Evolutionary conservation across 176 grass and related monocot species (phyloP).

Genomic region (Oryza glumipatula): DNA sequence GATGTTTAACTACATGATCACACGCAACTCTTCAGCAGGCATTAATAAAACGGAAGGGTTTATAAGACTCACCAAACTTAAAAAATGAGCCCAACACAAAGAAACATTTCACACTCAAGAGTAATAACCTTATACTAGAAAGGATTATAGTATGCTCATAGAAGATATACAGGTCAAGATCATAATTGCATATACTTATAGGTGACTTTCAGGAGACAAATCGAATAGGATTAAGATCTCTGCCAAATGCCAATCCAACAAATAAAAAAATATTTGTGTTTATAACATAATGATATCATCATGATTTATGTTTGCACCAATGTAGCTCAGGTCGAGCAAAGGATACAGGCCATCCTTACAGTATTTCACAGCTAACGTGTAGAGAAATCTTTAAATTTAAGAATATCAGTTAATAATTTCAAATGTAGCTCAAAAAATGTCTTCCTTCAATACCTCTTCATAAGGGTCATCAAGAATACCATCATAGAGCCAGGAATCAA

Average conservation of each 20-base stretch:
- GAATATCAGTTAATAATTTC: slow-evolving; percentile 1
- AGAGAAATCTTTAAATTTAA: background rate
- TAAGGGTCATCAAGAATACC: slow-evolving; percentile 97
- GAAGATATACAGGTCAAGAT: background rate
- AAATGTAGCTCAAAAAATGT: background rate
- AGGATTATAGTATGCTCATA: slow-evolving; percentile 31
- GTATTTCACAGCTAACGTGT: slow-evolving; percentile 22
- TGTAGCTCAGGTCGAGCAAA: slow-evolving; percentile 3
- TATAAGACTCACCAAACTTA: background rate
- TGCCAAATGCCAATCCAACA: background rate
- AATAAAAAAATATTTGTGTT: background rate
- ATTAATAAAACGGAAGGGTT: slow-evolving; percentile 9
- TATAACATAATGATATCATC: slow-evolving; percentile 14
- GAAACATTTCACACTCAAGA: slow-evolving; percentile 10
- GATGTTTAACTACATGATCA: slow-evolving; percentile 11
- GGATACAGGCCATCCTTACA: background rate
- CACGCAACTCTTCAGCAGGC: background rate
- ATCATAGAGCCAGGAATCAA: slow-evolving; percentile 98
- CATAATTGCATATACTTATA: background rate
- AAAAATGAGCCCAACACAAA: slow-evolving; percentile 2
- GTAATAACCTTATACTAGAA: slow-evolving; percentile 21
- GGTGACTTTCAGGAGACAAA: slow-evolving; percentile 4
- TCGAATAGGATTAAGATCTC: background rate
- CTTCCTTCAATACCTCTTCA: slow-evolving; percentile 70
- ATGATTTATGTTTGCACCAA: background rate